Evolutionary conservation across 2,329 filamentous ascomycete species (phyloP), one percentile per base, ranked within the genome.

Genomic region (Neospermospora avenae): DNA sequence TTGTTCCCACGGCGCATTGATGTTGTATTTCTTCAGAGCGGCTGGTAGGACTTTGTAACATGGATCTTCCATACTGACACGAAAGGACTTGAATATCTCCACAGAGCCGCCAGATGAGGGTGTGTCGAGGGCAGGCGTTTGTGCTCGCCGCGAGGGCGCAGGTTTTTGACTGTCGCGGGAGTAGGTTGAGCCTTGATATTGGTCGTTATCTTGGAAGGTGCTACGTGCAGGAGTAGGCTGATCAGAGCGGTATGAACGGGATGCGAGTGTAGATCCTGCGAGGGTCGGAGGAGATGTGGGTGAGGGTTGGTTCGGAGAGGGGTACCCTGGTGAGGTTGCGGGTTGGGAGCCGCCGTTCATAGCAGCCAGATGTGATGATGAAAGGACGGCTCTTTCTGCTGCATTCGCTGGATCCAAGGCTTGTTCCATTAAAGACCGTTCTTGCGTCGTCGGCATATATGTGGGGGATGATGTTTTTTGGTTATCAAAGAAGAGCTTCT

Each of bases 11-110:
- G 96, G 93, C 22, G 93, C 93, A 67, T 96, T 93, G 78, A 99
- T 99, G 72, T 98, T 95, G 77, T 99, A 99, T 74, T 97, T 96
- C 74, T 96, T 96, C 18, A 99, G 83, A 2, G 95, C 95, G 16
- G 96, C 95, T 1, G 95, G 95, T 1, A 99, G 81, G 28, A 99
- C 95, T 74, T 97, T 97, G 78, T 96, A 90, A 77, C 95, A 99
- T 2, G 95, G 95, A 71, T 99, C 95, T 68, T 99, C 95, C 84
- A 98, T 96, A 73, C 90, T 95, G 63, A 99, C 95, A 41, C 93
- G 88, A 83, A 99, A 99, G 1, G 91, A 96, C 75, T 99, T 99
- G 85, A 98, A 98, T 61, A 99, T 97, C 75, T 99, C 95, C 61
- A 97, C 93, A 1, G 84, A 85, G 13, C 77, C 75, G 69, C 78